phyloP scores from a whole-genome alignment of 108 stramenopile genomes.

The Bacterosira constricta region DNA sequence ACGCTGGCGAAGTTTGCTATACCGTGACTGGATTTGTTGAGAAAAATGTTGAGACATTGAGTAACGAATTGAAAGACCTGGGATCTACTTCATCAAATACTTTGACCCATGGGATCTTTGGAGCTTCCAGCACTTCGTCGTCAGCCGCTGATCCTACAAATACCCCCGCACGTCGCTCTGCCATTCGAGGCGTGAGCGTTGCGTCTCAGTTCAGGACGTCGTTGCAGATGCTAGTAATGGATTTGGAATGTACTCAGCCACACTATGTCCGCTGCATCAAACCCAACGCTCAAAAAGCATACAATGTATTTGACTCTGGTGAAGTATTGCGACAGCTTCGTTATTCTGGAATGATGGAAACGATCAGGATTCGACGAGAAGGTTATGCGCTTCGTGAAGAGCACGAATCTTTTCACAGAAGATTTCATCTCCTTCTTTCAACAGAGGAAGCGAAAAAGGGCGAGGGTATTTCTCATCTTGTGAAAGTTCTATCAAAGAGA shows the following conservation, averaged over 20 bases:
- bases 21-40: slow-evolving; percentile 89
- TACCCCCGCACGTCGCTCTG: slow-evolving; percentile 56
- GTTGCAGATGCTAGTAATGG: slow-evolving; percentile 76
- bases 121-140: slow-evolving; percentile 14
- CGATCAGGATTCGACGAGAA: slow-evolving; percentile 94
- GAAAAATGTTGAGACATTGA: slow-evolving; percentile 92
- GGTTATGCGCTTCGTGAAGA: slow-evolving; percentile 91
- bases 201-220: slow-evolving; percentile 88
- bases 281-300: slow-evolving; percentile 80
- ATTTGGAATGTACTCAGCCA: slow-evolving; percentile 85
- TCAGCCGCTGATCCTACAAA: slow-evolving; percentile 7
- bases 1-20: slow-evolving; percentile 94
- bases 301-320: slow-evolving; percentile 71
- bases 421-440: slow-evolving; percentile 80
- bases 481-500: slow-evolving; percentile 73
- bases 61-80: slow-evolving; percentile 83
- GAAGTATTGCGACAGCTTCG: slow-evolving; percentile 91
- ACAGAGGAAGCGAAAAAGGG: slow-evolving; percentile 57
- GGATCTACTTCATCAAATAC: slow-evolving; percentile 60
- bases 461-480: slow-evolving; percentile 77
- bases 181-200: slow-evolving; percentile 86
- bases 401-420: slow-evolving; percentile 83
- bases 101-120: slow-evolving; percentile 61
- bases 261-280: slow-evolving; percentile 95
- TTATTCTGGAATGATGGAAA: slow-evolving; percentile 99